These are phyloP conservation scores for Hyaloperonospora arabidopsidis DNA, from an alignment of 352 stramenopile species.

Conservation along the genomic window DNA sequence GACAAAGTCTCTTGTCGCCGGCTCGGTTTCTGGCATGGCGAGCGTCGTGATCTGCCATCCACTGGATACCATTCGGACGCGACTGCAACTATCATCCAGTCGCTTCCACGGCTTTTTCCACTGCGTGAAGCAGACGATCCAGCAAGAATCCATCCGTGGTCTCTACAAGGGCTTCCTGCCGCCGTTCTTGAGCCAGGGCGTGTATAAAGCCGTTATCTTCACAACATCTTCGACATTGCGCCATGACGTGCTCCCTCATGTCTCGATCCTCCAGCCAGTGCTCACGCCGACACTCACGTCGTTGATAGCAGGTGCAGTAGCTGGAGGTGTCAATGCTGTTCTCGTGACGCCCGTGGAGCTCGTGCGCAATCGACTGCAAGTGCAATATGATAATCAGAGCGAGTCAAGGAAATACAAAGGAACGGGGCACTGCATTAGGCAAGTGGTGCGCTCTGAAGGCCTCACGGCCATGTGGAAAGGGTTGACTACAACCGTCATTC, in stretches of 20 bases:
- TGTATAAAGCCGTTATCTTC: slow-evolving; percentile 88
- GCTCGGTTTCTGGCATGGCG: slow-evolving; percentile 76
- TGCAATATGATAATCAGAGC: slow-evolving; percentile 59
- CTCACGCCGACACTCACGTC: slow-evolving; percentile 40
- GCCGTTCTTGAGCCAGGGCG: slow-evolving; percentile 80
- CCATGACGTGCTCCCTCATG: slow-evolving; percentile 39
- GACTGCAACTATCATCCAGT: slow-evolving; percentile 63
- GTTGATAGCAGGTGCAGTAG: slow-evolving; percentile 38
- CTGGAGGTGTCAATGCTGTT: slow-evolving; percentile 65
- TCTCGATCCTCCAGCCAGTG: slow-evolving; percentile 29
- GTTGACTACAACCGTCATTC: slow-evolving; percentile 62
- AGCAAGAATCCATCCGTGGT: slow-evolving; percentile 48
- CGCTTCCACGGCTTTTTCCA: slow-evolving; percentile 56
- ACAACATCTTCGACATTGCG: slow-evolving; percentile 57
- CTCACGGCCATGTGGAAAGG: slow-evolving; percentile 66
- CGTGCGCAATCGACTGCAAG: slow-evolving; percentile 71
- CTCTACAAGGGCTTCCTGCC: slow-evolving; percentile 83
- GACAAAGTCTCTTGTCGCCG: slow-evolving; percentile 62
- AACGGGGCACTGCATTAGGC: slow-evolving; percentile 43
- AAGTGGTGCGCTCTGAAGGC: slow-evolving; percentile 55
- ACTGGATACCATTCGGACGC: slow-evolving; percentile 82
- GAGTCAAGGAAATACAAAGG: slow-evolving; percentile 44
- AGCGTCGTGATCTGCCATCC: slow-evolving; percentile 78
- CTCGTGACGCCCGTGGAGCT: slow-evolving; percentile 72
- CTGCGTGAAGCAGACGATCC: slow-evolving; percentile 54